Conservation (phyloP, 805 yeast genomes). For the Saccharomycopsis malanga region DNA sequence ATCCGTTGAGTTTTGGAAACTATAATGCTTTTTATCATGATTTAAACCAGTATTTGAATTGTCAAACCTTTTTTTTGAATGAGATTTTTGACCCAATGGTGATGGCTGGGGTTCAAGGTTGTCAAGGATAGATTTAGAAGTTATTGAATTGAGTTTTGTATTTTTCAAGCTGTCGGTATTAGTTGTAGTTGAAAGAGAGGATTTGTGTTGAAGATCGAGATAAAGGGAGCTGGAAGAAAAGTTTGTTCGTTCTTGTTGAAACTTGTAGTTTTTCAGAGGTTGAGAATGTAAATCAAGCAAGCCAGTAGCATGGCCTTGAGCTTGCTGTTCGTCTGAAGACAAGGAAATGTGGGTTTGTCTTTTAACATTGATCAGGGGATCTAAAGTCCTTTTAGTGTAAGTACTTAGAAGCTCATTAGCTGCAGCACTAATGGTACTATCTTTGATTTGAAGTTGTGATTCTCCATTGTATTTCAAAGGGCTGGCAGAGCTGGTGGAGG, state of each 20-base stretch:
- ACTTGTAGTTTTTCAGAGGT: too few species aligned
- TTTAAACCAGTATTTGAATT: too few species aligned
- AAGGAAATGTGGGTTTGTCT: neutral
- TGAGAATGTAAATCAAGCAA: too few species aligned
- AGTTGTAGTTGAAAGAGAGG: neutral
- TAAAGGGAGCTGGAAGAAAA: too few species aligned
- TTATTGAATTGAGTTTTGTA: neutral
- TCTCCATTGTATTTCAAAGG: neutral
- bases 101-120: neutral
- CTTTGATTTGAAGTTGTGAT: neutral
- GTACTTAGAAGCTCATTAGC: neutral
- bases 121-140: neutral
- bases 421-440: neutral
- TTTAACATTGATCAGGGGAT: slow-evolving; percentile 7
- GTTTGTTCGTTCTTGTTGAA: too few species aligned
- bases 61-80: neutral
- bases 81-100: neutral
- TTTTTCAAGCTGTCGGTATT: neutral
- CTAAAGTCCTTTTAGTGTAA: slow-evolving; percentile 9
- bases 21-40: neutral
- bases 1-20: neutral
- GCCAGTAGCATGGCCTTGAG: neutral
- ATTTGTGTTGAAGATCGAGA: too few species aligned
- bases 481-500: neutral
- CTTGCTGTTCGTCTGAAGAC: neutral